Conservation (phyloP, 176 grass and related monocot genomes). For the Pharus latifolius region DNA sequence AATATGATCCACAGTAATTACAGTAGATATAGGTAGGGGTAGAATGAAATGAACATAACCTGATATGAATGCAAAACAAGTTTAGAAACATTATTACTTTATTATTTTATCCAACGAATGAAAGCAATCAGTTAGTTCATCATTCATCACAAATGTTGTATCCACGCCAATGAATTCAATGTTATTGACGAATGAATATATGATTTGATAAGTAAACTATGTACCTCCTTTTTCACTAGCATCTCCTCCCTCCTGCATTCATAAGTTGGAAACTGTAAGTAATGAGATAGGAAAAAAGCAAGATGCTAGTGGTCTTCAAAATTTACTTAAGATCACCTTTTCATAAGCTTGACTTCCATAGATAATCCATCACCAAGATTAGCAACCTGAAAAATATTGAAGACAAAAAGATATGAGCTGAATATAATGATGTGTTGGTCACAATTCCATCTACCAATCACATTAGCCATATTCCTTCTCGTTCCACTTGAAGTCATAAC, state of each 20-base stretch:
- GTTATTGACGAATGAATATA: neutral
- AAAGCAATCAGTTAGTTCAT: neutral
- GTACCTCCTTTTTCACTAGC: slow-evolving; percentile 84
- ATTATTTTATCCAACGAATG: neutral
- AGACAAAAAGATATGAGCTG: neutral
- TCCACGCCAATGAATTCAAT: neutral
- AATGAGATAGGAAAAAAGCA: slow-evolving; percentile 5
- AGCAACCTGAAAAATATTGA: slow-evolving; percentile 53
- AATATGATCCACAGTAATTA: no score
- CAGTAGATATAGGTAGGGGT: no score
- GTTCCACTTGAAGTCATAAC: neutral
- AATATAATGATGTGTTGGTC: slow-evolving; percentile 3
- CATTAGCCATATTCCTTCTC: neutral
- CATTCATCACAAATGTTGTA: neutral
- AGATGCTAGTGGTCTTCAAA: slow-evolving; percentile 10
- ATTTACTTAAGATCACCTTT: slow-evolving; percentile 51
- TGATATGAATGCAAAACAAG: no score
- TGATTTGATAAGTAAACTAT: neutral
- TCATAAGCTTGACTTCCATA: slow-evolving; percentile 88
- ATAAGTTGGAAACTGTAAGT: slow-evolving; percentile 10
- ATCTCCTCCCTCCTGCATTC: slow-evolving; percentile 77
- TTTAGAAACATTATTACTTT: neutral
- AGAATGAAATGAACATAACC: no score
- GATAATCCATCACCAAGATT: slow-evolving; percentile 85
- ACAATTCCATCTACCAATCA: slow-evolving; percentile 1